Evolutionary conservation across 1,284 basidiomycete genomes (phyloP), one percentile per base, ranked within the genome.

Genomic region (Microbotryum intermedium): DNA sequence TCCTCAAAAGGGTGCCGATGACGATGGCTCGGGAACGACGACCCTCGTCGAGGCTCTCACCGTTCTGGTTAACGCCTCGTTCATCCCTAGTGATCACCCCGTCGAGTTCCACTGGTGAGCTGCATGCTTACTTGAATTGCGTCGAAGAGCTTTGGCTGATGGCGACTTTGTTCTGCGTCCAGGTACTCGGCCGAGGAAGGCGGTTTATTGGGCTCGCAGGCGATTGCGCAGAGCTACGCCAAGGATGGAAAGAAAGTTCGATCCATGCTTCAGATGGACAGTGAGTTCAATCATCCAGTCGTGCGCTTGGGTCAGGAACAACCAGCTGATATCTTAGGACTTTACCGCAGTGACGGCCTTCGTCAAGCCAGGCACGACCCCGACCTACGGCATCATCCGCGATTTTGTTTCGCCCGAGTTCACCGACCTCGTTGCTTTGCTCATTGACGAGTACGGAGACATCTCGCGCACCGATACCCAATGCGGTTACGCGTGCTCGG

Each of bases 81-180:
- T 87, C 78, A 81, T 77, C 23, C 91, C 94, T 25, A 76, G 77
- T 20, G 69, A 71, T 50, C 82, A 83, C 57, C 81, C 88, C 21
- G 82, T 97, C 60, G 92, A 97, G 74, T 94, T 97, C 76, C 92
- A 95, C 74, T 98, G 88, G 86, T 97, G 91, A 74, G 88, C 87
- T 55, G 92, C 91, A 51, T 91, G 95, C 72, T 91, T 95, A 39
- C 6, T 6, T 13, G 34, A 39, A 11, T 16, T 39, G 34, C 34
- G 11, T 16, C 34, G 18, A 39, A 18, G 16, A 39, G 34, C 3
- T 9, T 39, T 11, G 18, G 34, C 34, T 39, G 13, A 39, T 18
- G 4, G 34, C 34, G 34, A 6, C 34, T 39, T 39, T 39, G 10
- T 39, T 39, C 18, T 16, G 18, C 34, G 13, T 39, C 34, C 34